Evolutionary conservation across 805 yeast genomes (phyloP), one percentile per base, ranked within the genome.

Genomic region (Kluyveromyces lactis): DNA sequence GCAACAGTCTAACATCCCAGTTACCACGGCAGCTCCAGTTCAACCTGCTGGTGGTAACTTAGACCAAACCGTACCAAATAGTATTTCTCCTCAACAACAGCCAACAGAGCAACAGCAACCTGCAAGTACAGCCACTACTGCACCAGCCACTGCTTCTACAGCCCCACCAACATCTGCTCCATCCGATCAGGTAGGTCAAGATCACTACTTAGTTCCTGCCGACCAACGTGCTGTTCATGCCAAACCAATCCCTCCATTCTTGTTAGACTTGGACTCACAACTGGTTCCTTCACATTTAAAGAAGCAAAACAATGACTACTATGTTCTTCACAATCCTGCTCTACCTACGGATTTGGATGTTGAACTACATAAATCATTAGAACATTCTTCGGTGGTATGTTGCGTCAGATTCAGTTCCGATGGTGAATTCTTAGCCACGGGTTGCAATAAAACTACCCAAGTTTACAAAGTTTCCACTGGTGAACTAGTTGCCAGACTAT

Each of bases 381-480:
- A 85, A 58, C 97, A 92, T 67, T 75, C 87, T 12, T 83, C 95
- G 2, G 97, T 90, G 33, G 97, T 90, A 37, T 92, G 97, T 69
- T 90, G 97, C 64, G 97, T 90, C 42, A 74, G 95, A 45, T 90
- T 92, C 68, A 79, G 89, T 42, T 78, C 78, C 48, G 95, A 86
- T 60, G 97, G 97, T 46, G 82, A 84, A 64, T 85, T 76, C 57
- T 71, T 90, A 50, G 98, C 97, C 18, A 90, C 97, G 12, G 98
- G 98, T 36, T 89, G 97, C 69, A 92, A 90, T 68, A 86, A 87
- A 59, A 77, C 94, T 31, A 92, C 97, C 2, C 96, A 89, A 63
- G 95, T 90, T 42, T 90, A 81, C 64, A 83, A 84, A 49, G 97
- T 89, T 37, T 82, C 81, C 53, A 82, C 95, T 16, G 97, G 98